Percentiles rank a stretch among this genome's conserved stretches.
These are phyloP conservation scores for Pseudozyma tsukubaensis DNA, from an alignment of 1,284 basidiomycete genomes.

Conservation along the genomic window DNA sequence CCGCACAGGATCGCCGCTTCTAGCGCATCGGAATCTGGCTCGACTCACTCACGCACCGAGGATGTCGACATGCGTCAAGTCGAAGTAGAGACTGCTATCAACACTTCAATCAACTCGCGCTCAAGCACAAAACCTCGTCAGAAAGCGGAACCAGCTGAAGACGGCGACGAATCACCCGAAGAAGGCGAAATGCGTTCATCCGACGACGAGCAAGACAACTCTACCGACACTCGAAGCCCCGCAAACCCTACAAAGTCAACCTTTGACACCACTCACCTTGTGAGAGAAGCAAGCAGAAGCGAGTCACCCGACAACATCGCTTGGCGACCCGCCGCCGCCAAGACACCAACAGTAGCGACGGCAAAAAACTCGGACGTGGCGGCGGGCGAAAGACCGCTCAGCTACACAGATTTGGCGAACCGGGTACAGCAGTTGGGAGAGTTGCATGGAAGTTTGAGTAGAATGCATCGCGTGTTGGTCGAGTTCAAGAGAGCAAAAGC, in stretches of 20 bases:
- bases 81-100: constrained; percentile 26
- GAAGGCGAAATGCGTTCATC: constrained; percentile 52
- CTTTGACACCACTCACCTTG: background rate
- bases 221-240: background rate
- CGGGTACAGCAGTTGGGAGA: constrained; percentile 27
- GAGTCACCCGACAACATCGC: constrained; percentile 34
- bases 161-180: constrained; percentile 40
- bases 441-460: constrained; percentile 40
- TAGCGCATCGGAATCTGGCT: background rate
- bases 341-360: background rate
- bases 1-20: constrained; percentile 11
- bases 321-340: constrained; percentile 18
- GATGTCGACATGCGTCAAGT: constrained; percentile 11
- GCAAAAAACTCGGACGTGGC: background rate
- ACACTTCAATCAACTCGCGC: constrained; percentile 25
- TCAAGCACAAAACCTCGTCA: background rate
- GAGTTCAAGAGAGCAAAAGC: constrained; percentile 29
- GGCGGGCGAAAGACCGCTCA: constrained; percentile 24
- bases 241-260: background rate
- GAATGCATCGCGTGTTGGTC: constrained; percentile 46
- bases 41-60: background rate
- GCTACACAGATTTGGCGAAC: constrained; percentile 30
- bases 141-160: constrained; percentile 12
- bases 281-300: constrained; percentile 17
- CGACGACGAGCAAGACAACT: constrained; percentile 14